Evolutionary conservation across 768 basidiomycete genomes (phyloP), one percentile per base, ranked within the genome.

Genomic region (Agrocybe praecox): DNA sequence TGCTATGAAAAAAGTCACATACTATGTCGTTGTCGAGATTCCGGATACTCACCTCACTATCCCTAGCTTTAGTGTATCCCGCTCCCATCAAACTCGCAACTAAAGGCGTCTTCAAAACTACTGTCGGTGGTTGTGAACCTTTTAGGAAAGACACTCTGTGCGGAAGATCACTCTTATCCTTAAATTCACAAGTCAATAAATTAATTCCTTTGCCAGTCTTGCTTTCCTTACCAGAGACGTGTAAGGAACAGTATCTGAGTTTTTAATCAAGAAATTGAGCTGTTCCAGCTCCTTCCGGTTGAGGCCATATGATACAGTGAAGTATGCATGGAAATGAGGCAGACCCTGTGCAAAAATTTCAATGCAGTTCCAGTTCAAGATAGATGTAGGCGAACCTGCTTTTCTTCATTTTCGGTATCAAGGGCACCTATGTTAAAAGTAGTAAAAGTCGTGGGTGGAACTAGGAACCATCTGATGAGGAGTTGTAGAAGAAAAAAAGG

Each of bases 361-460:
- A 45, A 52, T 24, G 23, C 14, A 24, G n/a, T n/a, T n/a, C n/a
- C 11, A 19, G 3, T 22, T 29, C 19, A 7, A 24, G 22, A 18
- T 24, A 49, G 32, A 49, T 17, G 15, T 49, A 12, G 32, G 51
- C 58, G n/a, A 15, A 24, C 40, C 9, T 29, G 36, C 17, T 8
- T 40, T 11, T 78, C 63, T 43, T 75, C 75, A 2, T 74, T 72
- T 18, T 69, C 63, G 59, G 90, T 89, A 26, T 79, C 76, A 15
- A 89, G 61, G 0, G 80, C 84, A 2, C 90, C 95, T 26, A 95
- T 74, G 67, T 89, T 91, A 69, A 96, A 94, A 0, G 87, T 93
- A 1, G 91, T 96, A 48, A 84, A 83, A 2, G 85, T 83, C 11
- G 80, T 78, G 2, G 91, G 85, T 11, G 88, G 72, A 4, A 95